Base-by-base conservation (phyloP, 1,139 yeast species). In the Scheffersomyces quercinus region DNA sequence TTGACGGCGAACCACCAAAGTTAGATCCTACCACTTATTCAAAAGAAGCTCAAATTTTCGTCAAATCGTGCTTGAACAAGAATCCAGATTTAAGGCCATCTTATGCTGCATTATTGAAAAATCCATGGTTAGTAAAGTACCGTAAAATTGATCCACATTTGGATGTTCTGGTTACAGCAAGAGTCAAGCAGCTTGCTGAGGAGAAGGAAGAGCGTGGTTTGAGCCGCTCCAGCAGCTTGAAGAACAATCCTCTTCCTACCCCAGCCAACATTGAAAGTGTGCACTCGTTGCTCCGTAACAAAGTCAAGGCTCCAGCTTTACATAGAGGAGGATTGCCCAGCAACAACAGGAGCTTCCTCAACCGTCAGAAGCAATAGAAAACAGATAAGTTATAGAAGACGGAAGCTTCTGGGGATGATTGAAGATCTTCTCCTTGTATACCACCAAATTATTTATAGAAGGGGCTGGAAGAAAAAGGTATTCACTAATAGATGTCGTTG, bases 1-100 rank as follows among this genome's bases (percentile, higher is more conserved):
- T 93, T 15, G 97, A 91, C 60, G 99, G 97, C 8, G 95, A 89
- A 33, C 95, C 98, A 5, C 99, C 99, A 5, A 73, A 74, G 42
- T 71, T 93, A 46, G 75, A 73, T 50, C 51, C 68, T 3, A 77
- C 68, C 28, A 60, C 65, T 35, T 93, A 80, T 60, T 81, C 93
- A 2, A 65, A 74, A n/a, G 85, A 83, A 42, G 98, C 98, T 0
- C 85, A 82, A 53, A 79, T 82, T 50, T 93, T 93, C 65, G 96
- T 91, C 9, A 74, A 75, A 34, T 77, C 82, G 49, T 90, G 98
- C 67, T 70, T 93, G 48, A 84, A 85, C 57, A 93, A 91, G 65
- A 78, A 79, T 46, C 97, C 98, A 1, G 82, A 81, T 35, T 70
- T 79, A 52, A 78, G 99, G 52, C 97, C 98, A n/a, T 79, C 83